Evolutionary conservation across 2,329 filamentous ascomycete genomes (phyloP), one percentile per base, ranked within the genome.

Genomic region (Fonsecaea multimorphosa): DNA sequence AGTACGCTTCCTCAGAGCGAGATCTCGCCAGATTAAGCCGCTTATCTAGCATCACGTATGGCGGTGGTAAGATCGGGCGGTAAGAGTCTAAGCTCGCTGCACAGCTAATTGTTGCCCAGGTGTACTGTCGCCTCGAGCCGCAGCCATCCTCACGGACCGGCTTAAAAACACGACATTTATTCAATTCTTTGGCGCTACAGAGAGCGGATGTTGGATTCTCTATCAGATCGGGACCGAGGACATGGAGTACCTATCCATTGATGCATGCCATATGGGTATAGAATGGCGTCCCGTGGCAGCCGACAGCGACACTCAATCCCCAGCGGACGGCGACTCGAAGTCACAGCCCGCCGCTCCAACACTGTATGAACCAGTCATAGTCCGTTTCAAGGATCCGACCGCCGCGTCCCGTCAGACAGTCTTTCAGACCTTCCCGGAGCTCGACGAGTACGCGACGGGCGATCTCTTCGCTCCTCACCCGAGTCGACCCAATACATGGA

Each of bases 101-200:
- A 9, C 16, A 31, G 56, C 29, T 38, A 22, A 46, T 19, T 3
- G 6, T 46, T 16, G n/a, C 16, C 14, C 27, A 58, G 56, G 56
- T 19, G 56, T 58, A 22, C 56, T 58, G 24, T 58, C 56, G 16
- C 56, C 56, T 58, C 36, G 40, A 58, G 27, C 56, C 3, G 56
- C 56, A 27, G 31, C 2, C 24, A 34, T 34, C 24, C 56, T 58
- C 1, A 34, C 40, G 5, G 19, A 49, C 3, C 8, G 16, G 8
- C 56, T 58, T 8, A n/a, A 27, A 24, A n/a, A 36, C 16, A 49
- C 56, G 1, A 58, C 29, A 3, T 9, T 58, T 24, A 44, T 29
- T 14, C 56, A 58, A 49, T 58, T 58, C 56, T 58, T 58, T 24
- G 56, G 56, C 40, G 56, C 56, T 14, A 58, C 56, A 4, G 56